Conservation (phyloP, 805 yeast species). For the Clavispora vitiphila region DNA sequence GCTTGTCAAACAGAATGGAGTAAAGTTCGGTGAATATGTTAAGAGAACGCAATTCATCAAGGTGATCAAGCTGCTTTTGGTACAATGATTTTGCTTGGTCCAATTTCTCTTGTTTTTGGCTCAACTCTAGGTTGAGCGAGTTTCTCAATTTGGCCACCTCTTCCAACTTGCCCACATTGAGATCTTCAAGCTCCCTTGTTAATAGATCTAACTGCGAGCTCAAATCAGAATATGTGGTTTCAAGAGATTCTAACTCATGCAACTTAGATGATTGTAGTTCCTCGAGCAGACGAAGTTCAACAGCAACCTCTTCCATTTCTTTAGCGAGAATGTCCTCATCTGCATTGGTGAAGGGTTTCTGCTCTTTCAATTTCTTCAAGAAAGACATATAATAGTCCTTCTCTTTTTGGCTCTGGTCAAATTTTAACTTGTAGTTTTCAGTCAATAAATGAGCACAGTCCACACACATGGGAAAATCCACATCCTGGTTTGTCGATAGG, state of each 20-base stretch:
- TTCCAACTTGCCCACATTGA: constrained; percentile 41
- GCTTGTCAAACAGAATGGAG: constrained; percentile 65
- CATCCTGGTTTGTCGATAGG: constrained; percentile 61
- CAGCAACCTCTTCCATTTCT: constrained; percentile 4
- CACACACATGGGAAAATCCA: constrained; percentile 79
- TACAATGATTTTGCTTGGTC: constrained; percentile 61
- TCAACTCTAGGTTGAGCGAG: constrained; percentile 47
- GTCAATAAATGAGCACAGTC: constrained; percentile 74
- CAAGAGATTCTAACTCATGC: constrained; percentile 32
- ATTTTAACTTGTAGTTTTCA: constrained; percentile 59
- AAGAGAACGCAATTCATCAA: constrained; percentile 66
- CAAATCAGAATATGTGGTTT: constrained; percentile 39
- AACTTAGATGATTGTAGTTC: constrained; percentile 29
- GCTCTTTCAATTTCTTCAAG: constrained; percentile 55
- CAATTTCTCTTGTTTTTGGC: constrained; percentile 47
- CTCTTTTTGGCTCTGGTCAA: constrained; percentile 70
- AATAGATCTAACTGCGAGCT: constrained; percentile 45
- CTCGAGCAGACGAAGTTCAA: constrained; percentile 43
- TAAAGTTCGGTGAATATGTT: constrained; percentile 84
- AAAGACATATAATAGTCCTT: constrained; percentile 75
- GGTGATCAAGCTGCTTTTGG: constrained; percentile 55
- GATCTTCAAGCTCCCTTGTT: constrained; percentile 30
- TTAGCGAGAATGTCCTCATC: constrained; percentile 18
- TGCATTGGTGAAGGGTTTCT: constrained; percentile 13
- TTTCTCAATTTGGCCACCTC: constrained; percentile 50